Evolutionary conservation across 192 early-diverging fungal genomes (phyloP).

Genomic region (Coemansia sp.): DNA sequence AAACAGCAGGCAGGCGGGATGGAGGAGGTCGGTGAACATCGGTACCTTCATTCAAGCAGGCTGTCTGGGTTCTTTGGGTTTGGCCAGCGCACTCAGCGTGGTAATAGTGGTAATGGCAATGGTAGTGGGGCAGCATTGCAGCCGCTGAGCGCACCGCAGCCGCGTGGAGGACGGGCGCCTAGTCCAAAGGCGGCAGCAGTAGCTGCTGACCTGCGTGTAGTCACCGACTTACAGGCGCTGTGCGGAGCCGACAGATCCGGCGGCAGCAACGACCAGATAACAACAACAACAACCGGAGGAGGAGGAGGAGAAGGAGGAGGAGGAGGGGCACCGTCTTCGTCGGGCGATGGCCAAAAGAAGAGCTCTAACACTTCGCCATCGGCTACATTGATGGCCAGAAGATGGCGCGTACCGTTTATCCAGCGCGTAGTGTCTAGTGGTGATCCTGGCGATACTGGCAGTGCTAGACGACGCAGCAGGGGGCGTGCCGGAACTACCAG

Average conservation of each 20-base stretch:
- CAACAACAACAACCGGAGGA: conserved; percentile 4
- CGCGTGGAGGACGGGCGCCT: neutral
- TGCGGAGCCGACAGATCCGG: conserved; percentile 4
- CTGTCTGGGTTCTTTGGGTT: conserved; percentile 53
- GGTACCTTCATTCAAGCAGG: conserved; percentile 25
- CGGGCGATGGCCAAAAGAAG: neutral
- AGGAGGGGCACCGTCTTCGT: neutral
- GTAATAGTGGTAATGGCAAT: neutral
- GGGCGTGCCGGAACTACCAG: conserved; percentile 53
- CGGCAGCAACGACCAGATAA: conserved; percentile 14
- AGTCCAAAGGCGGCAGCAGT: neutral
- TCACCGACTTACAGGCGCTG: conserved; percentile 39
- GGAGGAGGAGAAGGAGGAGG: neutral
- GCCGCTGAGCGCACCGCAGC: conserved; percentile 16
- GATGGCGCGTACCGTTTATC: neutral
- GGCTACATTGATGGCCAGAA: neutral
- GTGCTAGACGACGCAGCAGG: conserved; percentile 27
- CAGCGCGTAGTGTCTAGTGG: neutral
- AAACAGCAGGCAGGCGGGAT: conserved; percentile 2
- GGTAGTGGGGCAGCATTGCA: neutral
- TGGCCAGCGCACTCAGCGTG: conserved; percentile 23
- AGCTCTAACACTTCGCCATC: conserved; percentile 4
- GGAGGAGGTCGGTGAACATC: neutral
- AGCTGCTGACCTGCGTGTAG: conserved; percentile 29
- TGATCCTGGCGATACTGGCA: neutral